Base-by-base conservation (phyloP, 441 rosid species). In the Heliophila coronopifolia region DNA sequence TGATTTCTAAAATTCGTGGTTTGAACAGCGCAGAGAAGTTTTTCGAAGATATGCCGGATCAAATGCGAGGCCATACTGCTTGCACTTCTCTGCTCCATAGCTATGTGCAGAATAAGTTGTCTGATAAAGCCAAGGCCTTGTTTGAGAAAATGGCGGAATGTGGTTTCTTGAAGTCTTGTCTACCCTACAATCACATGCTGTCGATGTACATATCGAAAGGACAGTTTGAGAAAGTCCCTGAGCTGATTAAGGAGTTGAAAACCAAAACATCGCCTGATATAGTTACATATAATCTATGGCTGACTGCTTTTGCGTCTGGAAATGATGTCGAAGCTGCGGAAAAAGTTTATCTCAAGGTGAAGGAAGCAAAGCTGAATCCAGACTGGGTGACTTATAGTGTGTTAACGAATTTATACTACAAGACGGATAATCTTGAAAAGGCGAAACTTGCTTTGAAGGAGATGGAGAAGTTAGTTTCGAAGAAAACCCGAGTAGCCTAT, bases 361-460 rank as follows among this genome's bases (percentile, higher is more conserved):
- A 79, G 75, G 69, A 71, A 58, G 69, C 73, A 3, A 76, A 75
- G 59, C 22, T 80, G n/a, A 66, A 66, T 35, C 95, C 96, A 1
- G 95, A 85, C 42, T 92, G 94, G 97, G 77, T 88, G 42, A 87
- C 95, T 9, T 92, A 67, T 37, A 85, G 96, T 9, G 68, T 76
- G 8, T 47, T 92, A 28, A 58, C 82, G 33, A 92, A 76, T 56
- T 56, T 92, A 40, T 85, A 79, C 35, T 25, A 73, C n/a, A 87
- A 76, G 73, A 75, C 50, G 1, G 65, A 66, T 33, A 67, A 69
- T 36, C 59, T 64, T 26, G 83, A 79, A 22, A 76, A 78, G 59
- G 95, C 96, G 26, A 69, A 45, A 7, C 71, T 77, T 56, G 63
- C 77, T 67, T 56, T 92, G 64, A 80, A 78, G 65, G 94, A 85